phyloP scores from a whole-genome alignment of 2,329 filamentous ascomycete species.

The Cadophora luteo-olivacea region DNA sequence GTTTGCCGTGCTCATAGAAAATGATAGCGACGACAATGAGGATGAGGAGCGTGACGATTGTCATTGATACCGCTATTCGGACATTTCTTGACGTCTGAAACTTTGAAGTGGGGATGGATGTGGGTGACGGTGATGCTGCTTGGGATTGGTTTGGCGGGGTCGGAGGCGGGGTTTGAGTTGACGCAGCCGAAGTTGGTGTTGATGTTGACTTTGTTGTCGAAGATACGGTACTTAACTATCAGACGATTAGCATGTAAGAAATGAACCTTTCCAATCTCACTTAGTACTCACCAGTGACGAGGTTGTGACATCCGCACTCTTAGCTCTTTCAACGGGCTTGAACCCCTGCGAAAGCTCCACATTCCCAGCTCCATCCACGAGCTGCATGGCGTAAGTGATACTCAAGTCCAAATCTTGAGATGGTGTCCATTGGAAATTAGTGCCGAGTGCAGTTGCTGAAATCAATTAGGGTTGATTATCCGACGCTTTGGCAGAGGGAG shows the following conservation, averaged over 20 bases:
- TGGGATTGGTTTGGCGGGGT: background rate
- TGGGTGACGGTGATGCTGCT: background rate
- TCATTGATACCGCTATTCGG: background rate
- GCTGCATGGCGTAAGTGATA: background rate
- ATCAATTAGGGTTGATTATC: background rate
- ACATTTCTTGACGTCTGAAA: background rate
- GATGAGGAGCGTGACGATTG: background rate
- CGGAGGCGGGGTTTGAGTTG: background rate
- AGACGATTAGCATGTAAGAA: too few species aligned
- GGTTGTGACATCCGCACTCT: background rate
- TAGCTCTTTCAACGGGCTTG: background rate
- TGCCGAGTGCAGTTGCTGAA: background rate
- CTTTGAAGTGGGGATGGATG: background rate
- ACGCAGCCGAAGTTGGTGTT: background rate
- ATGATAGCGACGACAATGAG: background rate
- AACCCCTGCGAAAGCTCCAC: background rate
- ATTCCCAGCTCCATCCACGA: background rate
- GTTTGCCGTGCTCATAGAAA: slow-evolving; percentile 11
- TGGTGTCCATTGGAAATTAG: background rate
- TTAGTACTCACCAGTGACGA: background rate
- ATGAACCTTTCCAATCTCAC: too few species aligned
- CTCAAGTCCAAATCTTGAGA: background rate
- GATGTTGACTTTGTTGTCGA: background rate
- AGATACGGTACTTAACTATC: background rate
- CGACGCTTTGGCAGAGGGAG: background rate